A percentile compares a stretch with the other conserved stretches of the same genome.
Evolutionary conservation across 148 eudicot species (phyloP).

Genomic region (Chenopodium formosanum): DNA sequence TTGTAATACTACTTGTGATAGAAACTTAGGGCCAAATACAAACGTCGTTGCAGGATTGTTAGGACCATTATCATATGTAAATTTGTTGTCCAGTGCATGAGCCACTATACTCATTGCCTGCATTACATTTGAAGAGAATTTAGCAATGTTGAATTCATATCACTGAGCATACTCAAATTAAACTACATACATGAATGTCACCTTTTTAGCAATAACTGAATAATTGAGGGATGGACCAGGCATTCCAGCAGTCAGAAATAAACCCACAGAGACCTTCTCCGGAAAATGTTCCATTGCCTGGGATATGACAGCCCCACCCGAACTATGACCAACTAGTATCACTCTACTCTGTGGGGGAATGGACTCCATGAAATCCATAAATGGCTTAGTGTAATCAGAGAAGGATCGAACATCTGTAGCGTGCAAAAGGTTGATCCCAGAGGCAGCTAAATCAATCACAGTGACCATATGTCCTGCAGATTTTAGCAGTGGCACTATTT

Average conservation of each 20-base stretch:
- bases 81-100: slow-evolving; percentile 20
- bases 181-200: not conserved
- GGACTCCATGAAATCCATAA: slow-evolving; percentile 39
- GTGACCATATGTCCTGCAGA: slow-evolving; percentile 39
- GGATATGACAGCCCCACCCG: slow-evolving; percentile 42
- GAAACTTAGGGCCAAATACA: slow-evolving; percentile 20
- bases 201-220: slow-evolving; percentile 28
- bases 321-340: slow-evolving; percentile 48
- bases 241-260: slow-evolving; percentile 47
- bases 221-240: slow-evolving; percentile 37
- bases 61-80: slow-evolving; percentile 21
- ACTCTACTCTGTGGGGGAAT: slow-evolving; percentile 31
- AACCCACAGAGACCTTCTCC: slow-evolving; percentile 38
- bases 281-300: slow-evolving; percentile 44
- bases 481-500: slow-evolving; percentile 32
- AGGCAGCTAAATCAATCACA: slow-evolving; percentile 39
- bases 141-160: not conserved
- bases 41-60: slow-evolving; percentile 24
- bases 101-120: not conserved
- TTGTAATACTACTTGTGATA: slow-evolving; percentile 17
- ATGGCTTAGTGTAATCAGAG: slow-evolving; percentile 37
- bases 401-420: slow-evolving; percentile 30
- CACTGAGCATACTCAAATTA: not conserved
- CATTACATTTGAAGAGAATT: not conserved
- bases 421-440: slow-evolving; percentile 33